A percentile compares a stretch with the other conserved stretches of the same genome.
Evolutionary conservation across 306 rosid genomes (phyloP).

Genomic region (Quercus mongolica): DNA sequence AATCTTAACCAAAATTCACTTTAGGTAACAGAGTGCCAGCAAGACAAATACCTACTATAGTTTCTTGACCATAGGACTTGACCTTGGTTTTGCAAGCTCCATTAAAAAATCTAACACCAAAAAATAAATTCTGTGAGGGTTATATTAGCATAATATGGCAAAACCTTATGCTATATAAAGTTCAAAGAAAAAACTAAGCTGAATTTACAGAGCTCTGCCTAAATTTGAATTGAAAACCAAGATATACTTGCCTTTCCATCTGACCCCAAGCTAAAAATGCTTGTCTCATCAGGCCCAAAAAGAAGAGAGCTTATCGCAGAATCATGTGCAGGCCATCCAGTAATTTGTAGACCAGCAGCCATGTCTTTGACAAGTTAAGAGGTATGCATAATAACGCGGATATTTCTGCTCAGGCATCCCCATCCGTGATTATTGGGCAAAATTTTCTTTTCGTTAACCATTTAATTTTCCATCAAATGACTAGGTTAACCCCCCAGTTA

Average conservation of each 20-base stretch:
- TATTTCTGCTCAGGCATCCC: background rate
- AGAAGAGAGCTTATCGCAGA: conserved; percentile 86
- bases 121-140: conserved; percentile 7
- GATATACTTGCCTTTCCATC: conserved; percentile 75
- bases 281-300: conserved; percentile 97
- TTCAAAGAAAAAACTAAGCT: background rate
- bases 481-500: background rate
- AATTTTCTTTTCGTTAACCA: background rate
- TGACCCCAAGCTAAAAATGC: conserved; percentile 88
- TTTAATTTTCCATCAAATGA: background rate
- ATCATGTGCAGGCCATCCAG: conserved; percentile 99
- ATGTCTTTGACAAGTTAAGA: conserved; percentile 80
- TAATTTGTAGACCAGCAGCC: conserved; percentile 93
- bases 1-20: background rate
- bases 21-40: conserved; percentile 10
- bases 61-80: conserved; percentile 91
- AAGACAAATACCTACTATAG: conserved; percentile 56
- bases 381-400: background rate
- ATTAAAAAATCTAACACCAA: conserved; percentile 70
- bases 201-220: background rate
- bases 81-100: conserved; percentile 99
- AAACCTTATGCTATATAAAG: background rate
- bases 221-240: conserved; percentile 10
- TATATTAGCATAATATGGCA: background rate
- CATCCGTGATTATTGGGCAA: background rate